Percentiles rank a stretch among this genome's conserved stretches.
phyloP scores from a whole-genome alignment of 129 eudicot genomes.

The Ambrosia trifida region DNA sequence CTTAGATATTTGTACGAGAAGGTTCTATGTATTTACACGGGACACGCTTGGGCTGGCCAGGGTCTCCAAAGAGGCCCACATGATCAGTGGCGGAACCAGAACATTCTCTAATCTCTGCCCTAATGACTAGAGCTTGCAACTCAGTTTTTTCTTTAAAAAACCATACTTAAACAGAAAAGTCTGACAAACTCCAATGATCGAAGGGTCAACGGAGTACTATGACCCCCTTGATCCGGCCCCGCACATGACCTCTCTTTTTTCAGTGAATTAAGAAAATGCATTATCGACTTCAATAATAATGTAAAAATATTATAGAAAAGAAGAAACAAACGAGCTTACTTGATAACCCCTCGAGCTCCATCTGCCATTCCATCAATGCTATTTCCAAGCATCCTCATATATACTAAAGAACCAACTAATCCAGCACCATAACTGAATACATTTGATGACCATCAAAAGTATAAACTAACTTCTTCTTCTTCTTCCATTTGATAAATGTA shows the following conservation, averaged over 20 bases:
- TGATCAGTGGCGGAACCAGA: too few relatives aligned
- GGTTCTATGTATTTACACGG: background rate
- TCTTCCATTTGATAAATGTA: background rate
- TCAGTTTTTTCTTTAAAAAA: too few relatives aligned
- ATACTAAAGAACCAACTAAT: slow-evolving; percentile 82
- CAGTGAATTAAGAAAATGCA: too few relatives aligned
- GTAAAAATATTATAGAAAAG: background rate
- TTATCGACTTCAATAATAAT: background rate
- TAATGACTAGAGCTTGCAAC: too few relatives aligned
- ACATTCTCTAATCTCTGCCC: too few relatives aligned
- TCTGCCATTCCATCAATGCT: slow-evolving; percentile 88
- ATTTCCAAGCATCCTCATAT: slow-evolving; percentile 95
- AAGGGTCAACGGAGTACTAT: too few relatives aligned
- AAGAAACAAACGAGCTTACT: slow-evolving; percentile 40
- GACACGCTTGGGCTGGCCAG: background rate
- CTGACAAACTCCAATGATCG: too few relatives aligned
- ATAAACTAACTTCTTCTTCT: background rate
- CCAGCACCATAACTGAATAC: slow-evolving; percentile 88
- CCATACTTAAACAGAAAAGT: too few relatives aligned
- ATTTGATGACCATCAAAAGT: slow-evolving; percentile 10
- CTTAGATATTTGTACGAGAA: background rate
- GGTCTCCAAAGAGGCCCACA: too few relatives aligned
- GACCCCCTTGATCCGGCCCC: too few relatives aligned
- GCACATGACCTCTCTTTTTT: too few relatives aligned
- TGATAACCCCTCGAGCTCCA: slow-evolving; percentile 72